Evolutionary conservation across 2,329 filamentous ascomycete species (phyloP).

Genomic region (Sclerotinia subarctica): DNA sequence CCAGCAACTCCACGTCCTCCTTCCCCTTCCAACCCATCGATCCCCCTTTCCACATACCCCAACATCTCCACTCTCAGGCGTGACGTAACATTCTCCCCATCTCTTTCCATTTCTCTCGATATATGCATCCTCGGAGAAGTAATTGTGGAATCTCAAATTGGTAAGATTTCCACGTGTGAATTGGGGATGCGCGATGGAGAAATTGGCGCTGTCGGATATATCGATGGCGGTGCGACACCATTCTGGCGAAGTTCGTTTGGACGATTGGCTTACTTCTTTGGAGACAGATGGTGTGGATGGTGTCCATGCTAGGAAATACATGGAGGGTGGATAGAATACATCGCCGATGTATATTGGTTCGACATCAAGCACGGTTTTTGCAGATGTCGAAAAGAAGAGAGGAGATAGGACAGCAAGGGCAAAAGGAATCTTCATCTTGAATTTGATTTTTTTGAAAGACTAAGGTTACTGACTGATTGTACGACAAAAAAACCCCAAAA

Average conservation of each 20-base stretch:
- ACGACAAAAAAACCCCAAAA: background rate
- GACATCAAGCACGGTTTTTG: constrained; percentile 22
- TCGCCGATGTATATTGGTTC: constrained; percentile 35
- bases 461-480: no score
- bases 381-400: background rate
- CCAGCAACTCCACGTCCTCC: constrained; percentile 32
- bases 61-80: constrained; percentile 31
- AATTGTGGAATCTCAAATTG: constrained; percentile 30
- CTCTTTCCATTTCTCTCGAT: constrained; percentile 28
- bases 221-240: constrained; percentile 33
- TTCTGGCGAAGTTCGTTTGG: constrained; percentile 18
- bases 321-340: constrained; percentile 34
- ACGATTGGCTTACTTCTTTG: background rate
- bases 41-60: constrained; percentile 28
- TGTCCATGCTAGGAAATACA: constrained; percentile 35
- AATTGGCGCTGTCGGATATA: constrained; percentile 24
- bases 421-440: constrained; percentile 24
- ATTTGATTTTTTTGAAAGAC: background rate
- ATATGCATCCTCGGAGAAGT: constrained; percentile 30
- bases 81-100: constrained; percentile 33
- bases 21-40: constrained; percentile 31
- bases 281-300: constrained; percentile 16
- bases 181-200: constrained; percentile 21
- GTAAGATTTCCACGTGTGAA: constrained; percentile 24
- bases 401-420: background rate